Base-by-base conservation (phyloP, 2,329 filamentous ascomycete species). In the Blastomyces parvus region DNA sequence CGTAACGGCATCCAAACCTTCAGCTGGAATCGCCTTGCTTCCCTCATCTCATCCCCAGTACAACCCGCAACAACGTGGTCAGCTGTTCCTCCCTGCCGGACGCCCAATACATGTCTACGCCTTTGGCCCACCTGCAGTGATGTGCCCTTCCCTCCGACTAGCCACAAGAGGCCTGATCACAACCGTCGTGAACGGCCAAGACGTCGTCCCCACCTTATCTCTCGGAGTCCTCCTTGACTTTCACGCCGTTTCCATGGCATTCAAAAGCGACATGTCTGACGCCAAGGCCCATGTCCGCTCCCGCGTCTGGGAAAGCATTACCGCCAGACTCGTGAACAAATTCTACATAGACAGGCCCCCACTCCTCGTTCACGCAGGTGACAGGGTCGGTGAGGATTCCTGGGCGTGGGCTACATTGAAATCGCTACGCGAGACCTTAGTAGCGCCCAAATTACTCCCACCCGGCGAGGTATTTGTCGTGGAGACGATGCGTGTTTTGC, bases 31-130 rank as follows among this genome's bases (percentile, higher is more conserved):
- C 2, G 76, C 77, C 5, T 68, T 77, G 7, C 75, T 79, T 17
- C 67, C 81, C 9, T 70, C 75, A 1, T 64, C 59, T 44, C 64
- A 64, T 46, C 66, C 27, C 58, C 13, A 59, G n/a, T 25, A 59
- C 62, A 36, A 59, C 27, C 13, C 68, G 70, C 61, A 69, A 64
- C 64, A 66, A 62, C 64, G 53, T 13, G 62, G 63, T 8, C 64
- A 68, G 59, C 74, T 85, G 40, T 81, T 79, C 22, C 80, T 91
- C 0, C 89, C 89, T 0, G 69, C 86, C 0, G 85, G 86, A 19
- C 83, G 89, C 0, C 86, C 87, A 2, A 88, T 91, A 25, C 89
- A 92, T 68, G 89, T 91, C 14, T 92, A 90, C 71, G 87, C 89
- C 7, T 92, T 91, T 71, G 89, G 89, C 0, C 86, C 88, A 1